phyloP scores from a whole-genome alignment of 805 yeast species.

The Kodamaea lidongshanica region DNA sequence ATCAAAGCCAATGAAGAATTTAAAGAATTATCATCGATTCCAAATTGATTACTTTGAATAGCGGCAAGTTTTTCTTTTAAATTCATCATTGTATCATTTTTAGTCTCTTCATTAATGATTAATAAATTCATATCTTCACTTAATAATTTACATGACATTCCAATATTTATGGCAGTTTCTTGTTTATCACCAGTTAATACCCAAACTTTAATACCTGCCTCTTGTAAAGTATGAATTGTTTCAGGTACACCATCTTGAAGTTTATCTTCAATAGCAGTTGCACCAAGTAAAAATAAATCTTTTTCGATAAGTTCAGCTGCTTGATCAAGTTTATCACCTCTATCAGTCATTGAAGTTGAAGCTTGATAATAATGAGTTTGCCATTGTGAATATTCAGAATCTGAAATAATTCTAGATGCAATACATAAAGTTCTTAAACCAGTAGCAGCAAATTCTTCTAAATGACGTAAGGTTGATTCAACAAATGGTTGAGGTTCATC shows the following conservation, averaged over 20 bases:
- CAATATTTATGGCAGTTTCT: conserved; percentile 97
- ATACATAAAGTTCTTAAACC: conserved; percentile 93
- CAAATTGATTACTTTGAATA: conserved; percentile 57
- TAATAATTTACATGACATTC: conserved; percentile 91
- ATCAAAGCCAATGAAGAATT: conserved; percentile 76
- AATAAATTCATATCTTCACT: conserved; percentile 95
- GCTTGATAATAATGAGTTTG: conserved; percentile 62
- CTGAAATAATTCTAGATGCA: conserved; percentile 75
- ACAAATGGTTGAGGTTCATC: conserved; percentile 67
- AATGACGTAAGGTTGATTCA: conserved; percentile 72
- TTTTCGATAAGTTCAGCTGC: conserved; percentile 87
- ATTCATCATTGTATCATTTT: conserved; percentile 70
- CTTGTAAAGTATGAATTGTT: conserved; percentile 88
- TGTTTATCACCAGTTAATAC: conserved; percentile 97
- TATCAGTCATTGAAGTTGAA: conserved; percentile 68
- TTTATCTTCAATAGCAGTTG: conserved; percentile 97
- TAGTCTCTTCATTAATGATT: conserved; percentile 79
- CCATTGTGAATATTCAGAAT: conserved; percentile 75
- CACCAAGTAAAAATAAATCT: conserved; percentile 78
- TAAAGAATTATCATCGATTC: conserved; percentile 51
- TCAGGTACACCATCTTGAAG: conserved; percentile 98
- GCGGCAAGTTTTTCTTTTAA: conserved; percentile 71
- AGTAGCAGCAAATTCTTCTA: conserved; percentile 95
- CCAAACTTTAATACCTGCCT: conserved; percentile 97
- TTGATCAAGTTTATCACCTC: conserved; percentile 72